Evolutionary conservation across 1,284 basidiomycete genomes (phyloP), one percentile per base, ranked within the genome.

Genomic region (Heterobasidion irregulare): DNA sequence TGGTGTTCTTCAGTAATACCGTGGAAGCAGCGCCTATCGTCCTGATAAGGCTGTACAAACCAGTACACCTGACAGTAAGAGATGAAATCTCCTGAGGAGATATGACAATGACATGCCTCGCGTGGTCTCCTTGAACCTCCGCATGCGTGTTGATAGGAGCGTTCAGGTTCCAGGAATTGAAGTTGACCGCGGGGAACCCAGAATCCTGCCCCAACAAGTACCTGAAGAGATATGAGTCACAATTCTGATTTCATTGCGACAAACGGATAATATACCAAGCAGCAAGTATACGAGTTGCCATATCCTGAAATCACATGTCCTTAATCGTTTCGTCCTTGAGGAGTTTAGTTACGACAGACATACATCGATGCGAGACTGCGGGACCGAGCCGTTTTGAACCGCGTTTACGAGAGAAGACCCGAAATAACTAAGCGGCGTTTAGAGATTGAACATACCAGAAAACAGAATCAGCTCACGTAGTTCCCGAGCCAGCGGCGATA

Each of bases 1-100:
- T 72, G 1, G 64, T 65, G 66, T 92, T 92, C 73, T 92, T 92
- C 52, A 92, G 74, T 26, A 94, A 71, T 7, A 92, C 83, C 1
- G 82, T 85, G 0, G 83, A 84, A 0, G 86, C 82, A 0, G 77
- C 78, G n/a, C 80, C 87, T 44, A 91, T 82, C 50, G 80, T 72
- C 9, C 84, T 78, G 44, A 89, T 84, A 12, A 86, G 60, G 47
- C 80, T 84, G 52, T 10, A 46, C 35, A 32, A 7, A 41, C 6
- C 26, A 26, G 26, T 26, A 26, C 26, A 26, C 26, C 26, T 26
- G 38, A n/a, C 6, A 7, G 10, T 10, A 41, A n/a, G n/a, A 41
- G 6, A n/a, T n/a, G 6, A 4, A 41, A 41, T 19, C 41, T 12
- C 1, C 12, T 47, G 13, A 18, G 26, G 26, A 7, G 7, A 19